Conservation (phyloP, 2,329 filamentous ascomycete species). For the Thelonectria blattea region DNA sequence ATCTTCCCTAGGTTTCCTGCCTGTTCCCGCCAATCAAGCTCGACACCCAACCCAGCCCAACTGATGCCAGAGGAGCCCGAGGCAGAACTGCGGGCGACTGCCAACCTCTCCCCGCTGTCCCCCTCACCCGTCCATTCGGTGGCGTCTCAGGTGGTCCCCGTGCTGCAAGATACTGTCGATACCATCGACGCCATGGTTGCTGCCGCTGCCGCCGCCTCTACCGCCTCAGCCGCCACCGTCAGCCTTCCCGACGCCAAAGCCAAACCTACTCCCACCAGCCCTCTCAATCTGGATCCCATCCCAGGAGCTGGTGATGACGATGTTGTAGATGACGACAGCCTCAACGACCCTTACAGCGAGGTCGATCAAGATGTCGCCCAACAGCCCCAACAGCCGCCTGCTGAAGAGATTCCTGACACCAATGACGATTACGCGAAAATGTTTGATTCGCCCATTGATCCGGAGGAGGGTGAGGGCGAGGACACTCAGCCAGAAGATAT, state of each 20-base stretch:
- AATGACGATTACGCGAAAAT: constrained; percentile 59
- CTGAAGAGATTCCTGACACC: constrained; percentile 41
- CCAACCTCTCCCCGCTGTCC: constrained; percentile 59
- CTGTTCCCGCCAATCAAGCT: constrained; percentile 16
- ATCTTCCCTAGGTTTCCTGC: neutral
- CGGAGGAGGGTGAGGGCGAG: constrained; percentile 45
- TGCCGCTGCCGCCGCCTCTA: constrained; percentile 39
- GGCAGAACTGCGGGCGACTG: constrained; percentile 55
- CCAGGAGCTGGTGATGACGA: constrained; percentile 45
- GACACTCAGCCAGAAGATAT: constrained; percentile 49
- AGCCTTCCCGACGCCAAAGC: constrained; percentile 34
- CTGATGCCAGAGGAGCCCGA: constrained; percentile 54
- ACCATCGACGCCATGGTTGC: constrained; percentile 55
- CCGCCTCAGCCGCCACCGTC: constrained; percentile 38
- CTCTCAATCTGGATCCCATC: constrained; percentile 42
- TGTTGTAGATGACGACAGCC: constrained; percentile 54
- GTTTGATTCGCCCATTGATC: constrained; percentile 55
- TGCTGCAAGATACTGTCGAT: constrained; percentile 60
- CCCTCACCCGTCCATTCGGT: constrained; percentile 55
- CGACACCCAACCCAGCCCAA: constrained; percentile 26
- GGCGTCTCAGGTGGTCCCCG: constrained; percentile 54
- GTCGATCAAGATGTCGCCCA: constrained; percentile 41
- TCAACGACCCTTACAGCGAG: constrained; percentile 55
- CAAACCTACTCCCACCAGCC: constrained; percentile 40
- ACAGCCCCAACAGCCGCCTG: constrained; percentile 36